A percentile compares a stretch with the other conserved stretches of the same genome.
Evolutionary conservation across 352 stramenopile genomes (phyloP).

Genomic region (Globisporangium iwayamae): DNA sequence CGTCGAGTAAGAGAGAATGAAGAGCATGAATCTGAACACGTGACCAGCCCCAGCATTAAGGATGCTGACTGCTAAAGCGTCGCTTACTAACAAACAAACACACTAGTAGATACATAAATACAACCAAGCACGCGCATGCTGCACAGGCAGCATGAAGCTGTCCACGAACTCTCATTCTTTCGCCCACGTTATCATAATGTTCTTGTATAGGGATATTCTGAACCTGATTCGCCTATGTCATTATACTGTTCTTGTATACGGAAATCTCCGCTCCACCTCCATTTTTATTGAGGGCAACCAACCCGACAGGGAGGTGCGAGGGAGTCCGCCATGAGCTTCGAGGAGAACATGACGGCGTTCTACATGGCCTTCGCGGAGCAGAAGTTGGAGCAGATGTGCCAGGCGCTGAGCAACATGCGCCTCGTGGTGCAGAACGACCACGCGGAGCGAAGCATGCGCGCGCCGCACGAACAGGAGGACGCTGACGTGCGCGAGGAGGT

Average conservation of each 20-base stretch:
- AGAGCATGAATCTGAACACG: background rate
- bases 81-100: background rate
- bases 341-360: conserved; percentile 78
- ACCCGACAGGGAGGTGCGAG: too few relatives aligned
- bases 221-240: too few relatives aligned
- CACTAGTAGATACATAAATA: conserved; percentile 10
- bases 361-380: conserved; percentile 80
- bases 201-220: background rate
- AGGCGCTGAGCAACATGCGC: conserved; percentile 58
- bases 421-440: conserved; percentile 30
- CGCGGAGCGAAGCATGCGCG: conserved; percentile 8
- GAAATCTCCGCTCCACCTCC: too few relatives aligned
- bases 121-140: conserved; percentile 1
- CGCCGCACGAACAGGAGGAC: conserved; percentile 16
- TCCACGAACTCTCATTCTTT: background rate
- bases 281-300: too few relatives aligned
- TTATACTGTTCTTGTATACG: too few relatives aligned
- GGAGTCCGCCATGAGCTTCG: conserved; percentile 50
- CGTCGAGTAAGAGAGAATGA: conserved; percentile 24
- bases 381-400: conserved; percentile 59
- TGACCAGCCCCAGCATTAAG: background rate
- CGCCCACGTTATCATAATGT: background rate
- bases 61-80: background rate
- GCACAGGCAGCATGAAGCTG: background rate
- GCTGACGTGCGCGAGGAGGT: conserved; percentile 64